Conservation (phyloP, 2,329 filamentous ascomycete species). For the Paraphoma sp. region DNA sequence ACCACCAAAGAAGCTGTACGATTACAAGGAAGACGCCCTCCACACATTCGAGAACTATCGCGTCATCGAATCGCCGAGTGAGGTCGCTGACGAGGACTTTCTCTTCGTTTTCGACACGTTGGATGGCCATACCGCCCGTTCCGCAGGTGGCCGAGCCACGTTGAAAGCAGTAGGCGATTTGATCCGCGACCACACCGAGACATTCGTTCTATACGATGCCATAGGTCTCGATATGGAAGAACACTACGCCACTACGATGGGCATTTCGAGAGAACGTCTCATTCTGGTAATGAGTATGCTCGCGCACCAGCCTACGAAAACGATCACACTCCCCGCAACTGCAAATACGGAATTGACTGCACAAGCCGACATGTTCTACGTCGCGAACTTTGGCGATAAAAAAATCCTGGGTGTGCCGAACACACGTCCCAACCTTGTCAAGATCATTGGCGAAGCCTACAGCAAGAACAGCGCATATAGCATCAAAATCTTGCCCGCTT, state of each 20-base stretch:
- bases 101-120: slow-evolving; percentile 26
- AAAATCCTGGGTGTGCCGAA: slow-evolving; percentile 15
- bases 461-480: slow-evolving; percentile 7
- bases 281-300: slow-evolving; percentile 21
- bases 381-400: not conserved
- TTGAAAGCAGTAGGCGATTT: slow-evolving; percentile 16
- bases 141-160: slow-evolving; percentile 22
- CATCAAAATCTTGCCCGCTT: slow-evolving; percentile 8
- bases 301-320: slow-evolving; percentile 24
- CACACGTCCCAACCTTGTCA: slow-evolving; percentile 7
- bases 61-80: slow-evolving; percentile 21
- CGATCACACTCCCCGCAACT: slow-evolving; percentile 14
- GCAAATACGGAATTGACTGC: slow-evolving; percentile 9
- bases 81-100: slow-evolving; percentile 21
- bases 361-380: slow-evolving; percentile 22
- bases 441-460: slow-evolving; percentile 14
- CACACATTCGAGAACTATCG: slow-evolving; percentile 21
- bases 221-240: slow-evolving; percentile 22
- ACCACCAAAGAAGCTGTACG: slow-evolving; percentile 25
- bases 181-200: slow-evolving; percentile 12
- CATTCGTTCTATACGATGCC: slow-evolving; percentile 25
- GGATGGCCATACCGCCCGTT: slow-evolving; percentile 26
- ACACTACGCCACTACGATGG: slow-evolving; percentile 16
- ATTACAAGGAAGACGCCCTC: slow-evolving; percentile 24
- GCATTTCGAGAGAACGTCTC: slow-evolving; percentile 13